Evolutionary conservation across 2,329 filamentous ascomycete genomes (phyloP).

Genomic region (Sarocladiaceae sp.): DNA sequence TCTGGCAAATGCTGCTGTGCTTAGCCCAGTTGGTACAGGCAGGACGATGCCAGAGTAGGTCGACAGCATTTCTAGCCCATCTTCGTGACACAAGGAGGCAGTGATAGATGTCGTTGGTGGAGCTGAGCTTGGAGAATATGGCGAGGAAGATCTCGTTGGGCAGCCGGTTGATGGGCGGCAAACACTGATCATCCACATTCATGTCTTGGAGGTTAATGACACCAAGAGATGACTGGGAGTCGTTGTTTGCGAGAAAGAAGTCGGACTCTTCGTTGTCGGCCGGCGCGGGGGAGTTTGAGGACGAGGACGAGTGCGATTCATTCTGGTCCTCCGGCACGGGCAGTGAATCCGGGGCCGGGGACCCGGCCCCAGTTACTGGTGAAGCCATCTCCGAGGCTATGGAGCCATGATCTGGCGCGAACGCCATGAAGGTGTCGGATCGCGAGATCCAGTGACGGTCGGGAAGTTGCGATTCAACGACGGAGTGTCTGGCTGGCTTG

Average conservation of each 20-base stretch:
- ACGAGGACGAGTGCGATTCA: conserved; percentile 59
- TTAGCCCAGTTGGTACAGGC: conserved; percentile 84
- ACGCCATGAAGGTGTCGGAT: background rate
- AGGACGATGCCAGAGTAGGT: conserved; percentile 90
- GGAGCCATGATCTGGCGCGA: background rate
- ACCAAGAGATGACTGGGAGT: conserved; percentile 88
- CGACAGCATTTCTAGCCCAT: conserved; percentile 90
- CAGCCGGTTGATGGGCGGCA: conserved; percentile 77
- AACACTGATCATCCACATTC: conserved; percentile 63
- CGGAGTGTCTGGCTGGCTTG: background rate
- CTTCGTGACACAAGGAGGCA: conserved; percentile 93
- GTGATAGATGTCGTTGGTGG: conserved; percentile 71
- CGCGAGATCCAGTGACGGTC: background rate
- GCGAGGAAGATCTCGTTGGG: conserved; percentile 93
- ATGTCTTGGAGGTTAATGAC: conserved; percentile 73
- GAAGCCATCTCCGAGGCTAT: conserved; percentile 16
- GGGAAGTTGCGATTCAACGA: too few species aligned
- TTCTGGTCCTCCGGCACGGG: conserved; percentile 33
- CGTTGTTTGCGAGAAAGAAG: conserved; percentile 84
- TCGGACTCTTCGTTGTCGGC: conserved; percentile 89
- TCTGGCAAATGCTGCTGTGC: conserved; percentile 74
- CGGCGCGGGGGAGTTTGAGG: conserved; percentile 70
- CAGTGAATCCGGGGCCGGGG: conserved; percentile 16
- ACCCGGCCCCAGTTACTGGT: conserved; percentile 12
- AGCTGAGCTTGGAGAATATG: conserved; percentile 81